Evolutionary conservation across 192 early-diverging fungal species (phyloP), one percentile per base, ranked within the genome.

Genomic region (Coemansia sp.): DNA sequence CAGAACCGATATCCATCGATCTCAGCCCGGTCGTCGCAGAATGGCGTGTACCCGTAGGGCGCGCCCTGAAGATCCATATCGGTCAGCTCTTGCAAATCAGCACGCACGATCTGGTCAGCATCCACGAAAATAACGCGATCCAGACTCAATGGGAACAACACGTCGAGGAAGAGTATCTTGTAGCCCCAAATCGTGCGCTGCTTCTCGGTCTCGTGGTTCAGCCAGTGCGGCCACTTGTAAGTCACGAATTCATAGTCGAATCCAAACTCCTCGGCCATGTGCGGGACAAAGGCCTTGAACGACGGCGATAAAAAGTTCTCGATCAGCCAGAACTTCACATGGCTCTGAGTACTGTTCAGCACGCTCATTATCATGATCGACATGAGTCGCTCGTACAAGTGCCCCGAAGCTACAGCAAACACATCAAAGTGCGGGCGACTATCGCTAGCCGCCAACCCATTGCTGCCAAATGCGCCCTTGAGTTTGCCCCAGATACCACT

Each of bases 161-260:
- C 96, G 76, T 99, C 97, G 65, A 99, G 81, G 82, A 98, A 99
- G 72, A 99, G 83, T 62, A 99, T 97, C 84, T 99, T 99, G 86
- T 97, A 99, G 59, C 94, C 97, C 97, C 97, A 99, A 66, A 99
- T 99, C 1, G 90, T 96, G 31, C 97, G 80, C 82, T 99, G 96
- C 73, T 98, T 98, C 72, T 97, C 96, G 0, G 88, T 93, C 78
- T 98, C 94, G 25, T 86, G 76, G 48, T 93, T 87, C 27, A 99
- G 86, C 96, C 96, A 99, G 44, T 94, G 91, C 17, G 97, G 97
- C 97, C 97, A 99, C 69, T 96, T 97, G 84, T 98, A 98, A 2
- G 96, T 97, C 25, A 99, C 94, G 46, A 98, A 87, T 85, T 98
- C 94, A 71, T 94, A 98, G 44, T 94, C 90, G 76, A 99, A 98